Evolutionary conservation across 2,329 filamentous ascomycete species (phyloP).

Genomic region (Pseudogymnoascus sp.): DNA sequence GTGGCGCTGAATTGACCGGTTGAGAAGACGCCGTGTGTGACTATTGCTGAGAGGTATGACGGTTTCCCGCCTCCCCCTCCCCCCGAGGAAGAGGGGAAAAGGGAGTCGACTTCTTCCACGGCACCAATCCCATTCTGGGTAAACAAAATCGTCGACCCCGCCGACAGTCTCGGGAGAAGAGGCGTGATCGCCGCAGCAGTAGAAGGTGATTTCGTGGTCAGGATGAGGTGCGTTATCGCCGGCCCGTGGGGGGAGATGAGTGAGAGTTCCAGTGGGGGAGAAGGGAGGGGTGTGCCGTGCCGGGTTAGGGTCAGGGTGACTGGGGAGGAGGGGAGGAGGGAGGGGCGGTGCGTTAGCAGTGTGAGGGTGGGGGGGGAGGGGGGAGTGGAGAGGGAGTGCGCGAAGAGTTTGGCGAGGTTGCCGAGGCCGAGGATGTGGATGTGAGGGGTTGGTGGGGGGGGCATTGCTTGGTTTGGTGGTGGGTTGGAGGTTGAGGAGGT

Average conservation of each 20-base stretch:
- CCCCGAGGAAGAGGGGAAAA: conserved; percentile 49
- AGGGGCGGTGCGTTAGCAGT: conserved; percentile 62
- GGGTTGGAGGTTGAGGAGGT: background rate
- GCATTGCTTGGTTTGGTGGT: conserved; percentile 23
- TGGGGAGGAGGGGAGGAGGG: conserved; percentile 26
- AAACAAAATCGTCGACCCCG: conserved; percentile 67
- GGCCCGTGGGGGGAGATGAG: conserved; percentile 3
- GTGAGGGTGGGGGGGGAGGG: conserved; percentile 62
- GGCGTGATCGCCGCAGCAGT: conserved; percentile 54
- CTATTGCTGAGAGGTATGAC: conserved; percentile 62
- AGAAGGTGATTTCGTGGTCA: conserved; percentile 66
- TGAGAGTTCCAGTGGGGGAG: conserved; percentile 23
- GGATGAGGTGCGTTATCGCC: conserved; percentile 62
- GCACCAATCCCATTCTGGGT: conserved; percentile 82
- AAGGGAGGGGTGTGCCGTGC: too few relatives aligned
- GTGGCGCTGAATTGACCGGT: conserved; percentile 42
- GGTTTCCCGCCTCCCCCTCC: conserved; percentile 41
- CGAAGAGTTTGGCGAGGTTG: conserved; percentile 73
- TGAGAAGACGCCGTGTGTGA: conserved; percentile 48
- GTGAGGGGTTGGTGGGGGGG: conserved; percentile 36
- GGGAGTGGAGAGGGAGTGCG: conserved; percentile 54
- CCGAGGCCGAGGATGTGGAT: conserved; percentile 76
- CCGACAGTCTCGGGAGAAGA: conserved; percentile 54
- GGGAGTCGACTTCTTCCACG: conserved; percentile 50
- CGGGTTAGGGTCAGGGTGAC: too few relatives aligned